These are phyloP conservation scores for Golubevia sp. DNA, from an alignment of 1,284 basidiomycete genomes.

Conservation along the genomic window DNA sequence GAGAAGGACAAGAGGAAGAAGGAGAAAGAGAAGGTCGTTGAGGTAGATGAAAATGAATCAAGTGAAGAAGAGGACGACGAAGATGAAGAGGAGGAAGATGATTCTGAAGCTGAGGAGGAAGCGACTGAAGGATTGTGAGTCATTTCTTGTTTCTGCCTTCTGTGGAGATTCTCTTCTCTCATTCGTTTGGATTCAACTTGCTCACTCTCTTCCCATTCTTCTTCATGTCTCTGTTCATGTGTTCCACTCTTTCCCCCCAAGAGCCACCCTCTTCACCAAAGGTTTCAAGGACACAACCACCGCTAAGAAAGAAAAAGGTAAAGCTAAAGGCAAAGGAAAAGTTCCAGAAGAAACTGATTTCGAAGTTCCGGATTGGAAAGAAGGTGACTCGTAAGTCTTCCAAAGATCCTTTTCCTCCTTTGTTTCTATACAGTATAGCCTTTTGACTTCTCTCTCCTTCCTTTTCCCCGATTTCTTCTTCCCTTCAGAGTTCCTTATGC, in stretches of 20 bases:
- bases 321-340: constrained; percentile 62
- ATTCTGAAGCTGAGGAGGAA: constrained; percentile 66
- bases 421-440: constrained; percentile 4
- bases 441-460: background rate
- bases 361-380: constrained; percentile 73
- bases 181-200: background rate
- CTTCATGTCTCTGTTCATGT: constrained; percentile 2
- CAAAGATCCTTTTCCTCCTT: background rate
- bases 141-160: constrained; percentile 65
- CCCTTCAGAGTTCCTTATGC: constrained; percentile 84
- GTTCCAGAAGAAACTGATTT: constrained; percentile 3
- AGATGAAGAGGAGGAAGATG: constrained; percentile 68
- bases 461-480: background rate
- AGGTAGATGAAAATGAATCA: constrained; percentile 55
- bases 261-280: constrained; percentile 37
- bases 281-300: constrained; percentile 71
- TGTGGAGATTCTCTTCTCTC: background rate
- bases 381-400: constrained; percentile 76
- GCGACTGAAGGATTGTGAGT: constrained; percentile 63
- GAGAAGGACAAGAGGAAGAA: background rate
- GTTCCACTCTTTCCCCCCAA: background rate
- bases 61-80: constrained; percentile 48
- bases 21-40: constrained; percentile 63
- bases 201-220: background rate
- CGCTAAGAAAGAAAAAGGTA: constrained; percentile 67